Percentiles rank a stretch among this genome's conserved stretches.
These are phyloP conservation scores for Oenanthe sinensis DNA, from an alignment of 129 eudicot species.

Conservation along the genomic window DNA sequence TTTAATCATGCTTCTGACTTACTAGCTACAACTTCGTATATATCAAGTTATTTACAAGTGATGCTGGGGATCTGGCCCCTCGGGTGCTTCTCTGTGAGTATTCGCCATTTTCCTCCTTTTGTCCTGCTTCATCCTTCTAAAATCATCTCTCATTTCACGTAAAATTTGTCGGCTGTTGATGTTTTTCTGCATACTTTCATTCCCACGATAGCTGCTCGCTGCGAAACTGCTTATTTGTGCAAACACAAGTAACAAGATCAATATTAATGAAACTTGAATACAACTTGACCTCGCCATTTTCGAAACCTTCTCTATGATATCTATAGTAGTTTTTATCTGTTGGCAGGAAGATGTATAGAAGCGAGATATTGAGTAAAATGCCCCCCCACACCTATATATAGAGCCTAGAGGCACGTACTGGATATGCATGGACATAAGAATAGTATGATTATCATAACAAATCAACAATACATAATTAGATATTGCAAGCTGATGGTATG, in stretches of 20 bases:
- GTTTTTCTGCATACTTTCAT: conserved; percentile 24
- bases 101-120: conserved; percentile 33
- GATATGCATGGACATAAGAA: conserved; percentile 8
- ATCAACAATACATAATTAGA: too few species aligned
- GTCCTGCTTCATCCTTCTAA: conserved; percentile 22
- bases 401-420: background rate
- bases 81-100: conserved; percentile 39
- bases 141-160: conserved; percentile 31
- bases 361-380: conserved; percentile 6
- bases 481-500: conserved; percentile 11
- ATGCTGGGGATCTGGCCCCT: conserved; percentile 72
- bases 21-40: background rate
- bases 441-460: background rate
- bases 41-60: conserved; percentile 17
- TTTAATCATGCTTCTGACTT: background rate
- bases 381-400: conserved; percentile 27
- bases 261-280: conserved; percentile 14
- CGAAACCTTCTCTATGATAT: background rate
- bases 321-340: background rate
- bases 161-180: conserved; percentile 39
- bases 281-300: conserved; percentile 33
- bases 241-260: conserved; percentile 25
- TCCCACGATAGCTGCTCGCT: conserved; percentile 37
- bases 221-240: conserved; percentile 21
- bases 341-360: conserved; percentile 1